Conservation (phyloP, 176 grass and related monocot species). For the Cenchrus purpureus region DNA sequence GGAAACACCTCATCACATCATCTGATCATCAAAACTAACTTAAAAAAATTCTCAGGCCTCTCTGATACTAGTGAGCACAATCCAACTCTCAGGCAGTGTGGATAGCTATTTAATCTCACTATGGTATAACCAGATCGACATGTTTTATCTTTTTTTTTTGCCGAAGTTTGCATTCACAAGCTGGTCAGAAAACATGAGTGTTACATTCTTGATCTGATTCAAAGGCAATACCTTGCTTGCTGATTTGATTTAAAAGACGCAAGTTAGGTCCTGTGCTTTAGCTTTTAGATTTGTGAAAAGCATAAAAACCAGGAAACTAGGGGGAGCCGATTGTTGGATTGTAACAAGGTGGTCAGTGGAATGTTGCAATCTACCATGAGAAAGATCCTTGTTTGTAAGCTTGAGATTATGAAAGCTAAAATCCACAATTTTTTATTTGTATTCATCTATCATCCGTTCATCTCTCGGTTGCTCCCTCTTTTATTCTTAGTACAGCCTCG, state of each 20-base stretch:
- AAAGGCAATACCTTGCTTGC: background rate
- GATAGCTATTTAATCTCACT: background rate
- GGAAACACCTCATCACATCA: background rate
- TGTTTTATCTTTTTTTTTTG: slow-evolving; percentile 5
- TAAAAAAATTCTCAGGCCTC: background rate
- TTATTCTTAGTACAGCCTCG: background rate
- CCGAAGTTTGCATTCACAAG: background rate
- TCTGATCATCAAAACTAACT: background rate
- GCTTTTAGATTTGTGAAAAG: background rate
- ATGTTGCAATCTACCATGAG: background rate
- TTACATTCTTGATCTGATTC: background rate
- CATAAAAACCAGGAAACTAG: background rate
- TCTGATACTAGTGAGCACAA: background rate
- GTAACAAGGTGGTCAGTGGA: background rate
- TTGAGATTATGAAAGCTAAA: background rate
- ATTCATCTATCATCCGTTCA: background rate
- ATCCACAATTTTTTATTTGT: background rate
- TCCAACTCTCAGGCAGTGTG: background rate
- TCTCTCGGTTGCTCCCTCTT: background rate
- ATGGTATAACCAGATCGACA: background rate
- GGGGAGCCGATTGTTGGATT: background rate
- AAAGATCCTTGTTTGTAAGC: background rate
- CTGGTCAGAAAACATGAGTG: background rate
- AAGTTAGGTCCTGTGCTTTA: background rate
- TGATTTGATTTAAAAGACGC: background rate